Evolutionary conservation across 1,284 basidiomycete species (phyloP).

Genomic region (Sanghuangporus sanghuang): DNA sequence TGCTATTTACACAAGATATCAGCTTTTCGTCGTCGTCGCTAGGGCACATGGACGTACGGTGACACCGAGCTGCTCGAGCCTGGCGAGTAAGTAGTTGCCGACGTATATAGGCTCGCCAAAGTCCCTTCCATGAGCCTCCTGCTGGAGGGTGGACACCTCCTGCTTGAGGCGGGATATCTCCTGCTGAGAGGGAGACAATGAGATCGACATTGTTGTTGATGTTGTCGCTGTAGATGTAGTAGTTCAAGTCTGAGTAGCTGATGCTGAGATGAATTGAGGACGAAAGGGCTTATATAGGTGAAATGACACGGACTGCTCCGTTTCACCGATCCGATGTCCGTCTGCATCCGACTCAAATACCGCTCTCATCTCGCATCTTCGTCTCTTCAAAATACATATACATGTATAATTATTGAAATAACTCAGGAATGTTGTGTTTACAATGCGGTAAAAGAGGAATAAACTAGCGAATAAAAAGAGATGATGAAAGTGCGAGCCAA

Average conservation of each 20-base stretch:
- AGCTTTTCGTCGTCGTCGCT: slow-evolving; percentile 16
- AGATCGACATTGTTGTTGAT: not conserved
- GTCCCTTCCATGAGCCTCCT: slow-evolving; percentile 4
- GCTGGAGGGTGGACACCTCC: slow-evolving; percentile 11
- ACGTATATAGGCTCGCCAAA: slow-evolving; percentile 41
- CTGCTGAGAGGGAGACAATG: not conserved
- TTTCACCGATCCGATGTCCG: not conserved
- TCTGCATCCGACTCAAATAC: not conserved
- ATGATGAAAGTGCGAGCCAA: not conserved
- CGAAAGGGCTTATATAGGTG: not conserved
- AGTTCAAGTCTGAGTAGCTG: not conserved
- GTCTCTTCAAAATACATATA: not conserved
- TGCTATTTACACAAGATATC: slow-evolving; percentile 33
- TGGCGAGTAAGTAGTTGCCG: slow-evolving; percentile 65
- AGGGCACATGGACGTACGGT: slow-evolving; percentile 37
- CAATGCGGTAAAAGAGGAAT: not conserved
- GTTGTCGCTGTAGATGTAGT: slow-evolving; percentile 5
- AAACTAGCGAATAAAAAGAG: no score
- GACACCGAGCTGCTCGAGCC: slow-evolving; percentile 65
- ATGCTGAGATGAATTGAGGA: not conserved
- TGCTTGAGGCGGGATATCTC: slow-evolving; percentile 11
- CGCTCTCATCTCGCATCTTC: not conserved
- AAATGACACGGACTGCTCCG: not conserved
- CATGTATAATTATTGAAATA: not conserved
- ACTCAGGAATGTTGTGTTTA: not conserved